Conservation (phyloP, 2,329 filamentous ascomycete genomes). For the Hymenoscyphus fructigenus region DNA sequence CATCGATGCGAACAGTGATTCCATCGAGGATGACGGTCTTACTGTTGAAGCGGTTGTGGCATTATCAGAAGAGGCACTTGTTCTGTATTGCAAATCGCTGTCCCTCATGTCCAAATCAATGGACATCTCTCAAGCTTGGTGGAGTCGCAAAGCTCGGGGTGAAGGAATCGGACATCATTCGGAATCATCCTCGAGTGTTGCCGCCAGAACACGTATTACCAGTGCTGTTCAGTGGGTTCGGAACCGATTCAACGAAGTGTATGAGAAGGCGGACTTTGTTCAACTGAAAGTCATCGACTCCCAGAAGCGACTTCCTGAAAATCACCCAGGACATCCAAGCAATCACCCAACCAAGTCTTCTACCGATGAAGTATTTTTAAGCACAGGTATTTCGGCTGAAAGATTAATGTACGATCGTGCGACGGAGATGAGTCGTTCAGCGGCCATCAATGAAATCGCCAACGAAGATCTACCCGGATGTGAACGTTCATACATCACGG, state of each 20-base stretch:
- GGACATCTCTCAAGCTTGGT: constrained; percentile 93
- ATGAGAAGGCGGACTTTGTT: constrained; percentile 96
- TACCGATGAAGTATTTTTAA: constrained; percentile 78
- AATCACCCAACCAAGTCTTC: constrained; percentile 68
- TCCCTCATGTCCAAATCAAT: constrained; percentile 89
- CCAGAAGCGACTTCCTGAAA: constrained; percentile 77
- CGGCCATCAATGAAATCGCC: constrained; percentile 93
- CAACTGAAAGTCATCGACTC: constrained; percentile 82
- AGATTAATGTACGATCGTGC: constrained; percentile 98
- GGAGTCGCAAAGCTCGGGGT: constrained; percentile 73
- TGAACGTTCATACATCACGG: constrained; percentile 89
- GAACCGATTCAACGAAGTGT: constrained; percentile 89
- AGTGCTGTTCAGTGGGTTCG: constrained; percentile 95
- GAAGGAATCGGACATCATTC: constrained; percentile 50
- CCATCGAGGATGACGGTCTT: constrained; percentile 71
- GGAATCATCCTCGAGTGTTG: constrained; percentile 42
- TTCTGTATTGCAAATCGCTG: constrained; percentile 93
- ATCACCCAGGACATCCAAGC: constrained; percentile 82
- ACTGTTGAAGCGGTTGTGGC: constrained; percentile 83
- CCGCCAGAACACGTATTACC: constrained; percentile 70
- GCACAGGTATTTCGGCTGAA: constrained; percentile 87
- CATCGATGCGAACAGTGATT: constrained; percentile 51
- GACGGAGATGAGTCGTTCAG: constrained; percentile 91
- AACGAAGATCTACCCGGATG: constrained; percentile 85
- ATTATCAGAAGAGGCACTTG: constrained; percentile 89